phyloP scores from a whole-genome alignment of 176 grass and related monocot genomes.

The Zea mays region Zm-B73-REFERENCE-NAM-5.0 NC_050100.1:142502501-142503000 shows the following conservation, averaged over 20 bases:
- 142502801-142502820: background rate
- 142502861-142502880: background rate
- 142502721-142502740: too few relatives aligned
- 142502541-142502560: background rate
- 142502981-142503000: background rate
- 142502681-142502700: slow-evolving; percentile 13
- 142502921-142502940: background rate
- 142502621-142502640: background rate
- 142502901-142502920: background rate
- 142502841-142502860: background rate
- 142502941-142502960: background rate
- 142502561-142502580: too few relatives aligned
- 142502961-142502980: background rate
- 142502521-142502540: background rate
- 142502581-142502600: background rate
- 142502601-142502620: slow-evolving; percentile 15
- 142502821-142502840: background rate
- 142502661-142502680: background rate
- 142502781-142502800: rapidly evolving
- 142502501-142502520: background rate
- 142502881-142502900: background rate
- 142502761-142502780: background rate
- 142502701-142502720: background rate
- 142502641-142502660: background rate
- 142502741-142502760: background rate